phyloP scores from a whole-genome alignment of 176 grass and related monocot species.

The Elymus sibiricus region DNA sequence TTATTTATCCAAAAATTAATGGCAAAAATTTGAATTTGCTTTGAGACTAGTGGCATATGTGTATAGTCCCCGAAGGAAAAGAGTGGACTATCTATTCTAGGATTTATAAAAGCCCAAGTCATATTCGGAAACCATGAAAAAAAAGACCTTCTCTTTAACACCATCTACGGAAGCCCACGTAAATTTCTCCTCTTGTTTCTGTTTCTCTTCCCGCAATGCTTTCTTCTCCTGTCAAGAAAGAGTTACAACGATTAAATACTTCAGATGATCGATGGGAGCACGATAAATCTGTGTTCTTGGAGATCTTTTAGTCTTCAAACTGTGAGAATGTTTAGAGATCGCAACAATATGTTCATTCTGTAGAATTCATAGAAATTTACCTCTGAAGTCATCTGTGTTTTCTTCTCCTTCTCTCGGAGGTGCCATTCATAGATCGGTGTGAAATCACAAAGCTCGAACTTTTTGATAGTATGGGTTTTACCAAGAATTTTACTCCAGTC shows the following conservation, averaged over 20 bases:
- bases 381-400: slow-evolving; percentile 93
- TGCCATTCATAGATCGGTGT: slow-evolving; percentile 93
- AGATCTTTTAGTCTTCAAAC: no score
- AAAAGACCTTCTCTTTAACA: slow-evolving; percentile 80
- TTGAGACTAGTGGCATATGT: background rate
- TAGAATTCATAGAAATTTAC: slow-evolving; percentile 26
- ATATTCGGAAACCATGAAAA: background rate
- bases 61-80: background rate
- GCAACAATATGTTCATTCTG: no score
- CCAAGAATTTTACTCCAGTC: slow-evolving; percentile 85
- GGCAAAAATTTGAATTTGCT: no score
- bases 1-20: no score
- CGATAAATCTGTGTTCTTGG: no score
- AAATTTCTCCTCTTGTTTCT: slow-evolving; percentile 84
- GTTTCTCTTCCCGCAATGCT: slow-evolving; percentile 63
- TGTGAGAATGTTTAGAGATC: no score
- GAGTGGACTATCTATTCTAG: background rate
- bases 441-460: slow-evolving; percentile 87
- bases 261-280: background rate
- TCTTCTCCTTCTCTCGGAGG: slow-evolving; percentile 78
- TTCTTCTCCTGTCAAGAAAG: slow-evolving; percentile 82
- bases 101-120: background rate
- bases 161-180: slow-evolving; percentile 94
- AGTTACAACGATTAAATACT: slow-evolving; percentile 1
- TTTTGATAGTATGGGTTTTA: slow-evolving; percentile 83